These are phyloP conservation scores for Zygoascus biomembranicola DNA, from an alignment of 805 yeast species.

Conservation along the genomic window DNA sequence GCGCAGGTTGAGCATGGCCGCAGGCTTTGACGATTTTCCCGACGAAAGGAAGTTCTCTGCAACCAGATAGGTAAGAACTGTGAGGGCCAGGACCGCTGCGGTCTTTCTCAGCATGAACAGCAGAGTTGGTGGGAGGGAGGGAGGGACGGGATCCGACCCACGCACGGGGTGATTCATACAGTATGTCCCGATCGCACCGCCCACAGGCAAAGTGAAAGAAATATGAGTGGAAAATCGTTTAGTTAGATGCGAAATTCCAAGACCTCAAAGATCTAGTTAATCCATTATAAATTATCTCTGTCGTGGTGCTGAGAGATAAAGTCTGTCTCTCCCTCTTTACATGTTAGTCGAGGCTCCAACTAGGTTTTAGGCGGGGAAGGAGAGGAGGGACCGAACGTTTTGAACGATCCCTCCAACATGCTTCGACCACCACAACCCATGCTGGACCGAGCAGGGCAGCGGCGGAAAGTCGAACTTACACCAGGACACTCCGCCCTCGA, in stretches of 20 bases:
- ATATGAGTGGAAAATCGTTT: too few relatives aligned
- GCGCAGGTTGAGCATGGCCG: conserved; percentile 3
- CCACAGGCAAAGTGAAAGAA: too few relatives aligned
- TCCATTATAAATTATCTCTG: too few relatives aligned
- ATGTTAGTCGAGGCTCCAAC: too few relatives aligned
- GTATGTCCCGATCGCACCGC: too few relatives aligned
- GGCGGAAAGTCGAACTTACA: conserved; percentile 52
- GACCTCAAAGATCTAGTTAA: too few relatives aligned
- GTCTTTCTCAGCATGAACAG: not conserved
- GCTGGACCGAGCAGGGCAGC: conserved; percentile 10
- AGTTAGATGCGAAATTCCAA: too few relatives aligned
- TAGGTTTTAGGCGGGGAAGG: too few relatives aligned
- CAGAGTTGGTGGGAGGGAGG: not conserved
- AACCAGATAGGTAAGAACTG: not conserved
- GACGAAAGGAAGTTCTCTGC: not conserved
- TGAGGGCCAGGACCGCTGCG: not conserved
- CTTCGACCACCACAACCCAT: not conserved
- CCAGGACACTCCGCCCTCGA: conserved; percentile 85
- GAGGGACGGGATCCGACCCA: not conserved
- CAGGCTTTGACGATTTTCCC: not conserved
- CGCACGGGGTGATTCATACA: too few relatives aligned
- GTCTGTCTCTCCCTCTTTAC: too few relatives aligned
- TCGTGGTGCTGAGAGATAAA: too few relatives aligned
- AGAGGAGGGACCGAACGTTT: too few relatives aligned
- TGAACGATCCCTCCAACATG: not conserved